A percentile compares a stretch with the other conserved stretches of the same genome.
Conservation (phyloP, 2,329 filamentous ascomycete genomes). For the Dothistroma pini region DNA sequence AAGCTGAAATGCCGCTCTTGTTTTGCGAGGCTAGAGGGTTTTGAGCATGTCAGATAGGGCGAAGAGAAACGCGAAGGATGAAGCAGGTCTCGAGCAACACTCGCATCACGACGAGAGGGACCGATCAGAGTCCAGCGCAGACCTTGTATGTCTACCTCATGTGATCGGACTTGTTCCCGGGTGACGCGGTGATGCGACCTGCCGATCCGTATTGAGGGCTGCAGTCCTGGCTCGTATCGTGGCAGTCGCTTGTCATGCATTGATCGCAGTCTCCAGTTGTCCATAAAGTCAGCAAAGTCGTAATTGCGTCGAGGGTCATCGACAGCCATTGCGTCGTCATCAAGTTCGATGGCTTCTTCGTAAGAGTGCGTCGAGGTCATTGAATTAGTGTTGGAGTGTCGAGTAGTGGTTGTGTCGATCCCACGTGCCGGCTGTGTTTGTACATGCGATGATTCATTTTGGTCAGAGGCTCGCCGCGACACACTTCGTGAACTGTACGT, state of each 20-base stretch:
- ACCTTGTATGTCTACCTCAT: slow-evolving; percentile 35
- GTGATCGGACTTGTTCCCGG: slow-evolving; percentile 14
- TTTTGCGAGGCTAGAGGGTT: slow-evolving; percentile 1
- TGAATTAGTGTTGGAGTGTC: background rate
- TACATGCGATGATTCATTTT: background rate
- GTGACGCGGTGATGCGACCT: slow-evolving; percentile 17
- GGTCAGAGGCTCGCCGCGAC: background rate
- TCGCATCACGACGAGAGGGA: slow-evolving; percentile 27
- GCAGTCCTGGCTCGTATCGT: slow-evolving; percentile 20
- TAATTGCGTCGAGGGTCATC: slow-evolving; percentile 30
- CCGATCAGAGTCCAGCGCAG: slow-evolving; percentile 34
- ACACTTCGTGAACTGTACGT: background rate
- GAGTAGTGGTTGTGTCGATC: background rate
- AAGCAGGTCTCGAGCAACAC: slow-evolving; percentile 28
- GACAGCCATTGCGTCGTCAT: slow-evolving; percentile 28
- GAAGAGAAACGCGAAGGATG: slow-evolving; percentile 23
- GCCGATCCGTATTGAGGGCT: slow-evolving; percentile 18
- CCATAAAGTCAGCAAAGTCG: slow-evolving; percentile 32
- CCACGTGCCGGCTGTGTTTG: background rate
- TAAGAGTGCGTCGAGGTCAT: background rate
- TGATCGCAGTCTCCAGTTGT: slow-evolving; percentile 29
- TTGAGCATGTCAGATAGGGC: background rate
- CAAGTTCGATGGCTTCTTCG: slow-evolving; percentile 14
- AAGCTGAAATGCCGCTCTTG: slow-evolving; percentile 28
- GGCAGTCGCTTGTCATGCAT: slow-evolving; percentile 20